These are phyloP conservation scores for Mortierella claussenii DNA, from an alignment of 192 early-diverging fungal genomes.

Conservation along the genomic window DNA sequence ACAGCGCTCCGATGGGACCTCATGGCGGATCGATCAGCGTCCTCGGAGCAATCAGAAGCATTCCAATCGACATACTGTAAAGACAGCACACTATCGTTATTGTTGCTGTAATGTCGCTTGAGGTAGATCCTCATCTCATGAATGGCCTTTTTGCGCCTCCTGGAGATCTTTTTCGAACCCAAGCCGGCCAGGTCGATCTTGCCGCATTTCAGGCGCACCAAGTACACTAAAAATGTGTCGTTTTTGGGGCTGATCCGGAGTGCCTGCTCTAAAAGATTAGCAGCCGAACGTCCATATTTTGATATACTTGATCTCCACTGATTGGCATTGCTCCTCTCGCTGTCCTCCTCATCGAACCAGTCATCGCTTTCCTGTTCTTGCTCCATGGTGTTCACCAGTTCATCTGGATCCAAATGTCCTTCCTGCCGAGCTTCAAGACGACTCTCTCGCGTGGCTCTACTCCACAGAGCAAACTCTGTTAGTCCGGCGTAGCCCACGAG, in stretches of 20 bases:
- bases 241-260: slow-evolving; percentile 15
- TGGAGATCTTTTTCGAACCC: not conserved
- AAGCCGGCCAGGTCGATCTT: slow-evolving; percentile 6
- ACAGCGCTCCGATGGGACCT: too few relatives aligned
- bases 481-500: slow-evolving; percentile 30
- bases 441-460: not conserved
- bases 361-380: not conserved
- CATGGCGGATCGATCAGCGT: too few relatives aligned
- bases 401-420: not conserved
- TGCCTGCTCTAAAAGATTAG: slow-evolving; percentile 13
- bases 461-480: slow-evolving; percentile 37
- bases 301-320: not conserved
- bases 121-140: slow-evolving; percentile 22
- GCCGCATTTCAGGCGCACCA: slow-evolving; percentile 34
- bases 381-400: not conserved
- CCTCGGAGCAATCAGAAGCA: too few relatives aligned
- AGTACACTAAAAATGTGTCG: slow-evolving; percentile 29
- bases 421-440: not conserved
- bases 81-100: slow-evolving; percentile 18
- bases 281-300: slow-evolving; percentile 5
- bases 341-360: slow-evolving; percentile 6
- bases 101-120: slow-evolving; percentile 12
- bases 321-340: not conserved
- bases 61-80: slow-evolving; percentile 41
- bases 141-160: slow-evolving; percentile 8